Base-by-base conservation (phyloP, 257 asterid species). In the Plectranthus barbatus region DNA sequence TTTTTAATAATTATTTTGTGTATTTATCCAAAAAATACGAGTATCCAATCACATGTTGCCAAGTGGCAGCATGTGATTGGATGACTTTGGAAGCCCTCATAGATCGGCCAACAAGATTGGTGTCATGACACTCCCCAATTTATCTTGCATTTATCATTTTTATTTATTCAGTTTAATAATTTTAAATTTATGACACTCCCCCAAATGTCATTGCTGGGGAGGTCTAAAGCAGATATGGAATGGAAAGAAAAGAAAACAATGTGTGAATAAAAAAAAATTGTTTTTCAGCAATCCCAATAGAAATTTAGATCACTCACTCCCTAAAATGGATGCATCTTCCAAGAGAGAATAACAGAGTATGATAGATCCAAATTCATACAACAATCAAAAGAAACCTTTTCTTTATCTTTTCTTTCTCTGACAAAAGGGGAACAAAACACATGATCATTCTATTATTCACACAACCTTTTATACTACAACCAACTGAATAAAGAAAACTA, bases 221-320 rank as follows among this genome's bases (percentile, higher is more conserved):
- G 67, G 47, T 36, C 40, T 62, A 71, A 75, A 72, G 74, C 56
- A 62, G 42, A 61, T 62, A 54, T 72, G 71, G 62, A 75, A 34
- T 56, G 18, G 62, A 31, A 65, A 60, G 74, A 51, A 56, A 57
- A 69, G 36, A 61, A 36, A 67, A 73, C 69, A n/a, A n/a, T n/a
- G 73, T 34, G 61, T 29, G 66, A 13, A 61, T 69, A 37, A 37
- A 56, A 6, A 56, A 76, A 59, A 55, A 64, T 57, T 12, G 60
- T 7, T 62, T 76, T 69, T 74, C 70, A 52, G 76, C 76, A 81
- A 84, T 84, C 90, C 95, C 95, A 57, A 84, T 76, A 47, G 63
- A 40, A 36, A 73, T n/a, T n/a, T 56, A 62, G 62, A 52, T 44
- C 56, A 61, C 36, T 20, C 62, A 26, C 65, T 12, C 59, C 46